Base-by-base conservation (phyloP, 2,329 filamentous ascomycete species). In the Sarocladium oryzae region DNA sequence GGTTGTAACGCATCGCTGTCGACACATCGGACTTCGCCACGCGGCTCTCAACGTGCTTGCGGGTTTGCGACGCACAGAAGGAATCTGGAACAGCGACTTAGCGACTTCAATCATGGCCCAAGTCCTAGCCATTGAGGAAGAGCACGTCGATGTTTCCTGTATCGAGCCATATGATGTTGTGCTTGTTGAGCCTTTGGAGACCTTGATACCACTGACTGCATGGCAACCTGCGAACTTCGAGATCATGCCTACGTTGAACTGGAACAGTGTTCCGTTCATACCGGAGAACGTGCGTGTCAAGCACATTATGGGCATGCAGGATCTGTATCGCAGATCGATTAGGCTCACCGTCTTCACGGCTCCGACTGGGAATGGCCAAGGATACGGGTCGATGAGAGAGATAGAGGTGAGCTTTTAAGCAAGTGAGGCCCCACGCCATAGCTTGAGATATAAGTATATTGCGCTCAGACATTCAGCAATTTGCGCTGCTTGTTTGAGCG, bases 51-150 rank as follows among this genome's bases (percentile, higher is more conserved):
- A 48, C 3, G 54, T 66, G 3, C 45, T 68, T 5, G 38, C 51
- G 13, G 52, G 51, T 20, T 49, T 60, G 16, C 63, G 62, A n/a
- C 51, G 65, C 16, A 63, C 64, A 13, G 65, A 67, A 28, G 65
- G 64, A 2, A 56, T 62, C 52, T 67, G 64, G 65, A 57, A 58
- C 51, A 66, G 65, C 41, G 56, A 57, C n/a, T 61, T 57, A 2
- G 56, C 61, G 2, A 60, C 62, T 7, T 56, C 53, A 3, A 65
- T 64, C 7, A 21, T 50, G 48, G 13, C 23, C 13, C 30, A 33
- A 5, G 28, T 50, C 11, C 28, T 37, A 11, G 28, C 48, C 20
- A 16, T 38, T 9, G 48, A 50, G 32, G 48, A 50, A 24, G 48
- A 50, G 15, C 21, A 20, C 16, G 9, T 50, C 15, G 15, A 21